These are phyloP conservation scores for Kazachstania bromeliacearum DNA, from an alignment of 805 yeast genomes.

Conservation along the genomic window DNA sequence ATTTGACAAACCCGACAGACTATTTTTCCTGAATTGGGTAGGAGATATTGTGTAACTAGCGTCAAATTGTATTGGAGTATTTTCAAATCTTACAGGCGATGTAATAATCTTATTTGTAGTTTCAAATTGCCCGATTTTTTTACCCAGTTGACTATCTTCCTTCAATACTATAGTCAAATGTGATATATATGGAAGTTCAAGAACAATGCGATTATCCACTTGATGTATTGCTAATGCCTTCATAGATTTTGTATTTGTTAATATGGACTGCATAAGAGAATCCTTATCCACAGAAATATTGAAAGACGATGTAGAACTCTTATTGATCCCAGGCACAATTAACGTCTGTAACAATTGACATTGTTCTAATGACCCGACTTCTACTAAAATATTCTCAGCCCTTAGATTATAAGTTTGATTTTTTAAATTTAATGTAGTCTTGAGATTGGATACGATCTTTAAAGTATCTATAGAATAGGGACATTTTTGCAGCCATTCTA, in stretches of 20 bases:
- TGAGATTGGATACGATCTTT: constrained; percentile 1
- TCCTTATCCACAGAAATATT: constrained; percentile 10
- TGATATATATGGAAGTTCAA: constrained; percentile 8
- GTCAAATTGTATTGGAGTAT: neutral
- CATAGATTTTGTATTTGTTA: constrained; percentile 1
- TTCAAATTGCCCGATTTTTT: too few relatives aligned
- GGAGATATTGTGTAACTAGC: constrained; percentile 18
- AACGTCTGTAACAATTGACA: constrained; percentile 14
- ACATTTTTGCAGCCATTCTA: constrained; percentile 14
- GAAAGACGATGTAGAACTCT: constrained; percentile 2
- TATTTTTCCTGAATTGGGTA: constrained; percentile 17
- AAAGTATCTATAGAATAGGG: constrained; percentile 9
- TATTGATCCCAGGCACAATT: constrained; percentile 8
- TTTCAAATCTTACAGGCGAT: neutral
- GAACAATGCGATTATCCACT: constrained; percentile 8
- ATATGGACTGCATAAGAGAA: constrained; percentile 8
- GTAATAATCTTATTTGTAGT: too few relatives aligned
- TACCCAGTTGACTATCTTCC: too few relatives aligned
- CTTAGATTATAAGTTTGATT: neutral
- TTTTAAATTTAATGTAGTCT: neutral
- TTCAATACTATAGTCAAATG: constrained; percentile 2
- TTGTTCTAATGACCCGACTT: constrained; percentile 13
- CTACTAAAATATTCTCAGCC: constrained; percentile 3
- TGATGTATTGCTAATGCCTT: constrained; percentile 4
- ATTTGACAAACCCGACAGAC: constrained; percentile 16